Conservation (phyloP, 495 filamentous ascomycete genomes). For the Penicillium maclennaniae region DNA sequence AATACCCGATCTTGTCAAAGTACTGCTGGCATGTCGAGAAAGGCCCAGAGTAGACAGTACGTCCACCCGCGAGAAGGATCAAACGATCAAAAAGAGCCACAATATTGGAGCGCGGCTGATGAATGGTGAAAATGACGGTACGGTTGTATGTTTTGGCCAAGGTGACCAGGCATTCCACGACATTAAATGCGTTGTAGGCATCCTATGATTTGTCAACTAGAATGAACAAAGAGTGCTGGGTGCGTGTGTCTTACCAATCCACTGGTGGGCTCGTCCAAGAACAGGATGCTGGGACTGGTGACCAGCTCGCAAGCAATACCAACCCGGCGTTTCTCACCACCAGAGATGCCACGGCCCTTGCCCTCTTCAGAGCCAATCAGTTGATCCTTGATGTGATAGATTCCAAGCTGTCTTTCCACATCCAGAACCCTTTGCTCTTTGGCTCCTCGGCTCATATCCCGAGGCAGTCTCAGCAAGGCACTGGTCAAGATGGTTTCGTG, state of each 20-base stretch:
- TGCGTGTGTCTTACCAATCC: constrained; percentile 52
- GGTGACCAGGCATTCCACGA: constrained; percentile 92
- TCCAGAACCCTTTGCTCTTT: constrained; percentile 90
- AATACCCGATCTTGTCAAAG: constrained; percentile 85
- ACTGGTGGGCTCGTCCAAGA: constrained; percentile 95
- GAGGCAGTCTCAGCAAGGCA: constrained; percentile 81
- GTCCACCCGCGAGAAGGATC: constrained; percentile 83
- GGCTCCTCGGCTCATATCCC: constrained; percentile 78
- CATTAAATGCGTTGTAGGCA: constrained; percentile 95
- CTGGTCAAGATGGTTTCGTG: constrained; percentile 97
- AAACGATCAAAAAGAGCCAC: constrained; percentile 96
- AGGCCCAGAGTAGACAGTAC: constrained; percentile 87
- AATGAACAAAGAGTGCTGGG: background rate
- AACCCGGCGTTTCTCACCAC: constrained; percentile 92
- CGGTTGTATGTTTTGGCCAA: constrained; percentile 93
- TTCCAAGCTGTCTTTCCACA: constrained; percentile 92
- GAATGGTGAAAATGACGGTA: constrained; percentile 97
- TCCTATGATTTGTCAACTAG: constrained; percentile 42
- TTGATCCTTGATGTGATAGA: constrained; percentile 86
- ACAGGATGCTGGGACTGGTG: constrained; percentile 94
- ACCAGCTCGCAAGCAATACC: constrained; percentile 97
- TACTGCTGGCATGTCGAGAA: constrained; percentile 87
- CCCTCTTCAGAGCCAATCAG: constrained; percentile 98
- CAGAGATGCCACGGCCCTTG: constrained; percentile 89
- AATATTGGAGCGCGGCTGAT: constrained; percentile 99